These are phyloP conservation scores for Solanum chacoense DNA, from an alignment of 305 asterid genomes.

Conservation along the genomic window DNA sequence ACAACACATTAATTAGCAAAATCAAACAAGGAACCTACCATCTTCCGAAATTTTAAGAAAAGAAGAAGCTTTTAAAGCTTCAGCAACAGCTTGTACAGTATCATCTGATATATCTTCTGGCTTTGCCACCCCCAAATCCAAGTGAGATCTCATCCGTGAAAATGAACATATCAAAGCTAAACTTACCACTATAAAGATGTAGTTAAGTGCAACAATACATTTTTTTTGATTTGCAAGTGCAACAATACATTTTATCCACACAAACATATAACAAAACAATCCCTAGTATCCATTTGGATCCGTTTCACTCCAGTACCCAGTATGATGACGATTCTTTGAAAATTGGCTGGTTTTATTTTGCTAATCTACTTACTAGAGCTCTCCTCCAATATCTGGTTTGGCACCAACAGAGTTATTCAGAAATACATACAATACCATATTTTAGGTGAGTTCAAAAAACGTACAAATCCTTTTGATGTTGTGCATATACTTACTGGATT, in stretches of 20 bases:
- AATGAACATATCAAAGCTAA: constrained; percentile 75
- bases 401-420: neutral
- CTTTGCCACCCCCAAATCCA: constrained; percentile 61
- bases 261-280: neutral
- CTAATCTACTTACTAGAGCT: neutral
- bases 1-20: neutral
- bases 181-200: constrained; percentile 50
- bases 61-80: constrained; percentile 60
- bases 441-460: neutral
- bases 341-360: neutral
- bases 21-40: constrained; percentile 35
- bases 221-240: too few relatives aligned
- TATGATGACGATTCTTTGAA: neutral
- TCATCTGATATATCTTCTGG: constrained; percentile 71
- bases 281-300: neutral
- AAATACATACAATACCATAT: neutral
- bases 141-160: constrained; percentile 74
- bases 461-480: neutral
- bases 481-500: neutral
- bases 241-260: neutral
- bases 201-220: constrained; percentile 38
- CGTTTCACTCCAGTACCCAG: neutral
- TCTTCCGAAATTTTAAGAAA: constrained; percentile 79
- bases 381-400: neutral
- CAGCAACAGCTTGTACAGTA: constrained; percentile 61